Evolutionary conservation across 2,329 filamentous ascomycete genomes (phyloP), one percentile per base, ranked within the genome.

Genomic region (Chalaropsis ovoidea): DNA sequence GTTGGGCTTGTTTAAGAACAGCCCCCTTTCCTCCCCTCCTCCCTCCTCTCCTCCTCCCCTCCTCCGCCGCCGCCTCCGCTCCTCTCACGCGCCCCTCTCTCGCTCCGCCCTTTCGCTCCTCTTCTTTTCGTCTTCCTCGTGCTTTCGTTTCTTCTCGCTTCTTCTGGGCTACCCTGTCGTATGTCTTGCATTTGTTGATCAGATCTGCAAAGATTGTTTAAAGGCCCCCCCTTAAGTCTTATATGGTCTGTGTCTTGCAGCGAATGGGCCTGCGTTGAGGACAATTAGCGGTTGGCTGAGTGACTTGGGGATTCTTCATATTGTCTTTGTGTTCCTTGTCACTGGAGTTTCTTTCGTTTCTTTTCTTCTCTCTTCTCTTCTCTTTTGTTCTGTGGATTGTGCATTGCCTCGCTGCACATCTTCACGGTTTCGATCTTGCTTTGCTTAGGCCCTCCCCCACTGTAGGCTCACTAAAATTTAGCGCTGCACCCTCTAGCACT

Each of bases 201-300:
- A 27, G 52, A 56, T 56, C 52, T 56, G 52, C 52, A 56, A 54
- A 54, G 52, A 56, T 56, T 56, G 52, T 56, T 31, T 35, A 35
- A 35, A 13, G 52, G 52, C 15, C 11, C 52, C 24, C 52, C 52
- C 10, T 43, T n/a, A 56, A 56, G 52, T 56, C 10, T 54, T 54
- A 15, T 54, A 27, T 54, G 49, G 49, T 54, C 52, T 56, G 52
- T 56, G 52, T 56, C 52, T 56, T 27, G 24, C 49, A 56, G 22
- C 1, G 27, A 27, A 27, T n/a, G 13, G 52, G 24, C 52, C 27
- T 56, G 15, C 13, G 52, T n/a, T 56, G 24, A 31, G 52, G 22
- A 35, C 24, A 56, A 8, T 56, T 56, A 15, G 24, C 17, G 49
- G 49, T 56, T 31, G 49, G 49, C 10, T 19, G 22, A 31, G 22